phyloP scores from a whole-genome alignment of 2,329 filamentous ascomycete species.

The Cytospora paraplurivora region DNA sequence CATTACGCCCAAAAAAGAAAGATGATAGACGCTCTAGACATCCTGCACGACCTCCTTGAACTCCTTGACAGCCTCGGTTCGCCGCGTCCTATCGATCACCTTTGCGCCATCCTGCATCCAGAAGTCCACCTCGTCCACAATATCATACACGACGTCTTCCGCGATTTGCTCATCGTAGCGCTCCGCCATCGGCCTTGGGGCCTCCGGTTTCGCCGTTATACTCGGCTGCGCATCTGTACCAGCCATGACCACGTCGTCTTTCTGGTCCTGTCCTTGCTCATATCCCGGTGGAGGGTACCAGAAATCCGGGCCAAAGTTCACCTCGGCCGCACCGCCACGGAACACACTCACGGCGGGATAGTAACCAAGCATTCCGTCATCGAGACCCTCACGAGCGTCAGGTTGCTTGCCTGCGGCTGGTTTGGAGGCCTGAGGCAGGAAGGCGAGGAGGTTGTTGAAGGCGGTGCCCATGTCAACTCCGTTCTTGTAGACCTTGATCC shows the following conservation, averaged over 20 bases:
- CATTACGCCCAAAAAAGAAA: constrained; percentile 6
- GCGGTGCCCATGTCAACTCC: constrained; percentile 82
- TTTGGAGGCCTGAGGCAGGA: constrained; percentile 85
- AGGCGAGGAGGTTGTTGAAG: constrained; percentile 85
- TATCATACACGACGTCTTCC: constrained; percentile 90
- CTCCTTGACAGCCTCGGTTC: constrained; percentile 52
- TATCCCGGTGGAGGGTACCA: constrained; percentile 77
- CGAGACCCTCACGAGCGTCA: constrained; percentile 81
- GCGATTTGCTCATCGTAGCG: constrained; percentile 91
- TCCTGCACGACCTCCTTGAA: constrained; percentile 69
- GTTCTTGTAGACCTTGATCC: constrained; percentile 91
- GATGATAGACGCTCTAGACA: constrained; percentile 43
- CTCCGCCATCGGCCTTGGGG: constrained; percentile 66
- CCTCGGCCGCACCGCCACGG: constrained; percentile 84
- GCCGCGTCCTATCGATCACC: constrained; percentile 49
- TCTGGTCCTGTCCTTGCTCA: constrained; percentile 41
- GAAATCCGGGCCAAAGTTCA: constrained; percentile 93
- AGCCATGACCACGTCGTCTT: constrained; percentile 53
- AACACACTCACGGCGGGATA: constrained; percentile 94
- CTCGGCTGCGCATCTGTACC: constrained; percentile 39
- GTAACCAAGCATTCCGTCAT: constrained; percentile 94
- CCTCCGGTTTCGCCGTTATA: constrained; percentile 27
- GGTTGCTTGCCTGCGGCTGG: constrained; percentile 61
- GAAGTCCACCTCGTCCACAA: constrained; percentile 93
- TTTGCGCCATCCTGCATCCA: constrained; percentile 70